Conservation (phyloP, 257 asterid species). For the Forsythia viridissima region DNA sequence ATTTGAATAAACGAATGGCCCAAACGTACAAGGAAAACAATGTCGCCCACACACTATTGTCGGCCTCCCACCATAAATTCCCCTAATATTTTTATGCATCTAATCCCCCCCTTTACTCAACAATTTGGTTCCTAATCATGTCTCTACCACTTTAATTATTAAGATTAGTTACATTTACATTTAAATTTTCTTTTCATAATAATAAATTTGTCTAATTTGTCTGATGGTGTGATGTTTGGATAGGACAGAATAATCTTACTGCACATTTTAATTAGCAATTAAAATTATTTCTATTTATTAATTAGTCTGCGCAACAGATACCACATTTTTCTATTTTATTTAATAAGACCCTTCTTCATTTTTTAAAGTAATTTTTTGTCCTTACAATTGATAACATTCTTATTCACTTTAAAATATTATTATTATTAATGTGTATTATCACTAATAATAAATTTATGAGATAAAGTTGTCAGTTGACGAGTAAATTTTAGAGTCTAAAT, state of each 20-base stretch:
- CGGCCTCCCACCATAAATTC: conserved; percentile 22
- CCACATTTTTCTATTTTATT: neutral
- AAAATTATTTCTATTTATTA: no score
- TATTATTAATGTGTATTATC: neutral
- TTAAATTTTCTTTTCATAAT: neutral
- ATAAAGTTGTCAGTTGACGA: neutral
- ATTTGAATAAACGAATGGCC: conserved; percentile 11
- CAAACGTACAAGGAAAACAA: conserved; percentile 14
- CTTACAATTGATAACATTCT: no score
- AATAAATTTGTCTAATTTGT: conserved; percentile 24
- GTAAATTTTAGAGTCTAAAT: no score
- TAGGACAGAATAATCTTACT: conserved; percentile 30
- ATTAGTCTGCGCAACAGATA: no score
- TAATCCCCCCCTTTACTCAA: neutral
- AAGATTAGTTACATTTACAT: conserved; percentile 25
- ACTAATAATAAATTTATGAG: neutral
- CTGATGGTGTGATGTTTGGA: conserved; percentile 34
- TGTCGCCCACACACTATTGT: conserved; percentile 45
- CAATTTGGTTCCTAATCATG: conserved; percentile 36
- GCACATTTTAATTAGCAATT: neutral
- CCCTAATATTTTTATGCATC: neutral
- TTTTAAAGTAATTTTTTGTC: no score
- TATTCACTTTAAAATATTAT: no score
- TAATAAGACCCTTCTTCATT: no score
- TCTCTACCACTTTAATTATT: conserved; percentile 31